Evolutionary conservation across 1,284 basidiomycete species (phyloP).

Genomic region (Amylostereum chailletii): DNA sequence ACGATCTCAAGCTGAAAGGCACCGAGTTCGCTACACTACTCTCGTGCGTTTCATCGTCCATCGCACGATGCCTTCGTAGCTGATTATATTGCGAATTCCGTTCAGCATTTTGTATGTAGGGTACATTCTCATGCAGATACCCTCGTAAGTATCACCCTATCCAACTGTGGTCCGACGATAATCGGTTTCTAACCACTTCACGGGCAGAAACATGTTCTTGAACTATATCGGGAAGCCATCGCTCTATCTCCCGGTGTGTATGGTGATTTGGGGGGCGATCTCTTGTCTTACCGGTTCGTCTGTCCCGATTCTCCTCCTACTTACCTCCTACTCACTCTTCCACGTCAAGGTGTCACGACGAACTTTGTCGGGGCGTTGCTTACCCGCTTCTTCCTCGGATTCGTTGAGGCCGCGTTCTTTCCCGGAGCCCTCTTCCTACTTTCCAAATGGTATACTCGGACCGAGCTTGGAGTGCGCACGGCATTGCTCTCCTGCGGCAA

Average conservation of each 20-base stretch:
- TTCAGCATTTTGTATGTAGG: conserved; percentile 67
- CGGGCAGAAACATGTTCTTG: conserved; percentile 59
- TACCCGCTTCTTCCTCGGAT: conserved; percentile 69
- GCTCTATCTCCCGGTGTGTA: conserved; percentile 62
- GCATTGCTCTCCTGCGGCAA: conserved; percentile 67
- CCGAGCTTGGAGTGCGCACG: conserved; percentile 64
- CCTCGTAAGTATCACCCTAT: conserved; percentile 41
- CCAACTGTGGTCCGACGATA: conserved; percentile 3
- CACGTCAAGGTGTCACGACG: conserved; percentile 10
- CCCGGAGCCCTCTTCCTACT: conserved; percentile 58
- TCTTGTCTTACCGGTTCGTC: conserved; percentile 48
- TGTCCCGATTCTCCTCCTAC: not conserved
- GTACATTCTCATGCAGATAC: conserved; percentile 75
- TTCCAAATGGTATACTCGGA: conserved; percentile 66
- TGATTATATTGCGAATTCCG: too few relatives aligned
- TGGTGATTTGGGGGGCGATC: conserved; percentile 65
- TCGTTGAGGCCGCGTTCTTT: conserved; percentile 68
- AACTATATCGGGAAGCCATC: conserved; percentile 68
- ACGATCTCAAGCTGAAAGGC: conserved; percentile 55
- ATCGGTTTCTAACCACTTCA: not conserved
- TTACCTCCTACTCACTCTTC: conserved; percentile 7
- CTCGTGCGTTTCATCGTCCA: too few relatives aligned
- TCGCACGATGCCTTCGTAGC: too few relatives aligned
- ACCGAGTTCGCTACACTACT: conserved; percentile 65
- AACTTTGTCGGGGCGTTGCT: conserved; percentile 65